Evolutionary conservation across 768 basidiomycete genomes (phyloP).

Genomic region (Pulveroboletus sp.): DNA sequence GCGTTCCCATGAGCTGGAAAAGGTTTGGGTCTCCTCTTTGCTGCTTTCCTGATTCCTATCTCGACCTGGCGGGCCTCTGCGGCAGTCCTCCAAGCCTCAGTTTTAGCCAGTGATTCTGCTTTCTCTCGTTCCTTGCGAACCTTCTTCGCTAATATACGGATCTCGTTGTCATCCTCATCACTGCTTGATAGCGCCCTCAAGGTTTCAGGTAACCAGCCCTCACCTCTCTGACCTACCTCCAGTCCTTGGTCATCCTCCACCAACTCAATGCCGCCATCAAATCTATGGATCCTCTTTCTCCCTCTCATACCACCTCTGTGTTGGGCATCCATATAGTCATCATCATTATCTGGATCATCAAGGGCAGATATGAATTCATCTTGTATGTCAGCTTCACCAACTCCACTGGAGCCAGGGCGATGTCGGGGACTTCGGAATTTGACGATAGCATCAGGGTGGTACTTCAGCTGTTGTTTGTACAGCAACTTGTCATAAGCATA

Average conservation of each 20-base stretch:
- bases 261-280: neutral
- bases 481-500: conserved; percentile 50
- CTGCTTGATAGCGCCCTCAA: conserved; percentile 36
- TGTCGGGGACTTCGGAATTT: conserved; percentile 38
- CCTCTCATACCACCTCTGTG: conserved; percentile 10
- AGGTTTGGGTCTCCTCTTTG: conserved; percentile 18
- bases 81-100: conserved; percentile 15
- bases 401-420: conserved; percentile 22
- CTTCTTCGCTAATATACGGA: conserved; percentile 31
- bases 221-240: neutral
- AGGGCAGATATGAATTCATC: conserved; percentile 26
- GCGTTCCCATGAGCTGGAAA: conserved; percentile 21
- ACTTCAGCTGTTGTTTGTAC: conserved; percentile 49
- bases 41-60: conserved; percentile 11
- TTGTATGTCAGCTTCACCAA: conserved; percentile 28
- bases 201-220: conserved; percentile 32
- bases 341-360: conserved; percentile 22
- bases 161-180: conserved; percentile 39
- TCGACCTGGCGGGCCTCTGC: conserved; percentile 12
- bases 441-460: conserved; percentile 65
- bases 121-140: conserved; percentile 30
- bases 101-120: conserved; percentile 15
- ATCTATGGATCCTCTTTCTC: conserved; percentile 3
- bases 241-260: neutral
- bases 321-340: conserved; percentile 22